A percentile compares a stretch with the other conserved stretches of the same genome.
These are phyloP conservation scores for Pythium guiyangense DNA, from an alignment of 352 stramenopile genomes.

Conservation along the genomic window DNA sequence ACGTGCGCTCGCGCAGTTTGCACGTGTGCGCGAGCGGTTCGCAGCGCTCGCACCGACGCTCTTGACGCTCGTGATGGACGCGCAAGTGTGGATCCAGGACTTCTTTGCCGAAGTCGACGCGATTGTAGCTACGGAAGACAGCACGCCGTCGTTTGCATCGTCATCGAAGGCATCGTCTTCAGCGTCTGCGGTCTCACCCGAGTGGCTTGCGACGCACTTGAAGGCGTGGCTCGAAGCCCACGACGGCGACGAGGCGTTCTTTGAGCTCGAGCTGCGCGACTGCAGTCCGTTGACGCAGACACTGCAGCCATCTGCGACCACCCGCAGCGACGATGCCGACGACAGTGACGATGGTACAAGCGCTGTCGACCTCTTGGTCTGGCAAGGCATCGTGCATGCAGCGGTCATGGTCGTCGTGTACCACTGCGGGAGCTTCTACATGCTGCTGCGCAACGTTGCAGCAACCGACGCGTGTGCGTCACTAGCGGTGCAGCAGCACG, in stretches of 20 bases:
- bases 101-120: constrained; percentile 45
- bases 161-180: constrained; percentile 3
- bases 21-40: constrained; percentile 21
- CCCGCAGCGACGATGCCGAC: constrained; percentile 3
- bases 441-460: constrained; percentile 33
- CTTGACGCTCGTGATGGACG: constrained; percentile 38
- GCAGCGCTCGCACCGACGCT: constrained; percentile 24
- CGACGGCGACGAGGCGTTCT: constrained; percentile 51
- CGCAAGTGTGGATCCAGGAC: constrained; percentile 44
- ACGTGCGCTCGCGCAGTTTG: constrained; percentile 11
- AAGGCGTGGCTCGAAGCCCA: constrained; percentile 47
- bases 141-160: constrained; percentile 2
- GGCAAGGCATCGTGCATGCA: constrained; percentile 58
- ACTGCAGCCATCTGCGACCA: too few species aligned
- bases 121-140: constrained; percentile 14
- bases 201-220: constrained; percentile 37
- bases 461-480: constrained; percentile 14
- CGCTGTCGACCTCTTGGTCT: constrained; percentile 41
- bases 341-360: constrained; percentile 11
- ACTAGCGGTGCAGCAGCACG: too few species aligned
- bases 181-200: too few species aligned
- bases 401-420: constrained; percentile 52
- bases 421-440: constrained; percentile 39
- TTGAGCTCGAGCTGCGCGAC: constrained; percentile 48
- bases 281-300: too few species aligned